These are phyloP conservation scores for Mucor mucedo DNA, from an alignment of 371 early-diverging fungal genomes.

Conservation along the genomic window DNA sequence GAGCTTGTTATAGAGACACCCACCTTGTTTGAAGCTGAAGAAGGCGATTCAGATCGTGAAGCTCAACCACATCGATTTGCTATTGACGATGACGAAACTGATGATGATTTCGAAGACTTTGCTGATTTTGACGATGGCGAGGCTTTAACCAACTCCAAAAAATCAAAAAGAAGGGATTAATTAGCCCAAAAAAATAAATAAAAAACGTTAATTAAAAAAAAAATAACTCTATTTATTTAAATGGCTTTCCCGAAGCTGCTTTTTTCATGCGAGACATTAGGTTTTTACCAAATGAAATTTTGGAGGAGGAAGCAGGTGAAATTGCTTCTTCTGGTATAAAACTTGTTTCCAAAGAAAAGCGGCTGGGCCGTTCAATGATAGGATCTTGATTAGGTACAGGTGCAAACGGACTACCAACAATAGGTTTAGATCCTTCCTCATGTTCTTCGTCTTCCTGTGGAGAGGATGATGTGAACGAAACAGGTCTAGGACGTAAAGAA, in stretches of 20 bases:
- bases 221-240: conserved; percentile 5
- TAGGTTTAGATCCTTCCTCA: neutral
- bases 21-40: conserved; percentile 49
- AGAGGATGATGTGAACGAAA: conserved; percentile 13
- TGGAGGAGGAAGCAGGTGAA: neutral
- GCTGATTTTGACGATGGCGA: conserved; percentile 44
- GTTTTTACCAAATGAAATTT: conserved; percentile 2
- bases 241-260: conserved; percentile 13
- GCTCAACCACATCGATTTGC: conserved; percentile 25
- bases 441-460: neutral
- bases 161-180: conserved; percentile 8
- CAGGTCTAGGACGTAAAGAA: conserved; percentile 4
- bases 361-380: conserved; percentile 10
- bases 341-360: neutral
- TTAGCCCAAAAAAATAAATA: neutral
- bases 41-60: conserved; percentile 23
- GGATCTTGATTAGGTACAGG: conserved; percentile 5
- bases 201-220: neutral
- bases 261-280: conserved; percentile 11
- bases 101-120: conserved; percentile 46
- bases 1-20: conserved; percentile 54
- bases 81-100: conserved; percentile 35
- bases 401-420: conserved; percentile 11
- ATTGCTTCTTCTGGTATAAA: neutral
- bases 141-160: conserved; percentile 15